phyloP scores from a whole-genome alignment of 73 alveolate genomes.

The Paramecium biaurelia region DNA sequence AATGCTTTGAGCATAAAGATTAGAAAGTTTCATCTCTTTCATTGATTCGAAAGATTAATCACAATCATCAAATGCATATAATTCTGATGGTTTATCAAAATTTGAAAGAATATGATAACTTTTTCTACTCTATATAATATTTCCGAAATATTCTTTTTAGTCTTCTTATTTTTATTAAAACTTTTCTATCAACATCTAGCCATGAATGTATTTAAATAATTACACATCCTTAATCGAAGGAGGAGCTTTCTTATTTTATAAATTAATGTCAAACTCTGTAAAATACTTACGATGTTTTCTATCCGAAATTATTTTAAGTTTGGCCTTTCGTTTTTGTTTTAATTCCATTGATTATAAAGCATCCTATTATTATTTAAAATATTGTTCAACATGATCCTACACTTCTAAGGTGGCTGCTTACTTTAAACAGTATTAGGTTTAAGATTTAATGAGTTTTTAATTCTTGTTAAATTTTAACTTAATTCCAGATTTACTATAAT shows the following conservation, averaged over 20 bases:
- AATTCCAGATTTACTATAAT: neutral
- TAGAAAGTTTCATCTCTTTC: slow-evolving; percentile 24
- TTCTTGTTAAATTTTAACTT: neutral
- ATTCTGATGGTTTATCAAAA: neutral
- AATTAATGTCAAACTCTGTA: neutral
- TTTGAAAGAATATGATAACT: neutral
- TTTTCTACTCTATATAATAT: neutral
- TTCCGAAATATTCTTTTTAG: neutral
- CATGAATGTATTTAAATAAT: slow-evolving; percentile 4
- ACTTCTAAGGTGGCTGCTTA: neutral
- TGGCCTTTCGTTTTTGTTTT: slow-evolving; percentile 3
- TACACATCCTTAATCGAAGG: slow-evolving; percentile 7
- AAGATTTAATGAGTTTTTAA: neutral
- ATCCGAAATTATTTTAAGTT: neutral
- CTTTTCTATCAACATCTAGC: neutral
- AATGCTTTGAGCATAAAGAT: slow-evolving; percentile 10
- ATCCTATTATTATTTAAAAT: neutral
- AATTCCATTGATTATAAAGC: neutral
- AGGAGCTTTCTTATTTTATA: neutral
- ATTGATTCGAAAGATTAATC: slow-evolving; percentile 22
- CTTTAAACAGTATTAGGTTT: neutral
- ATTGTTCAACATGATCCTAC: neutral
- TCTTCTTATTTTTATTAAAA: neutral
- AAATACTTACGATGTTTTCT: slow-evolving; percentile 14
- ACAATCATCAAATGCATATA: neutral